Evolutionary conservation across 2,329 filamentous ascomycete species (phyloP), one percentile per base, ranked within the genome.

Genomic region (Penicillium expansum): DNA sequence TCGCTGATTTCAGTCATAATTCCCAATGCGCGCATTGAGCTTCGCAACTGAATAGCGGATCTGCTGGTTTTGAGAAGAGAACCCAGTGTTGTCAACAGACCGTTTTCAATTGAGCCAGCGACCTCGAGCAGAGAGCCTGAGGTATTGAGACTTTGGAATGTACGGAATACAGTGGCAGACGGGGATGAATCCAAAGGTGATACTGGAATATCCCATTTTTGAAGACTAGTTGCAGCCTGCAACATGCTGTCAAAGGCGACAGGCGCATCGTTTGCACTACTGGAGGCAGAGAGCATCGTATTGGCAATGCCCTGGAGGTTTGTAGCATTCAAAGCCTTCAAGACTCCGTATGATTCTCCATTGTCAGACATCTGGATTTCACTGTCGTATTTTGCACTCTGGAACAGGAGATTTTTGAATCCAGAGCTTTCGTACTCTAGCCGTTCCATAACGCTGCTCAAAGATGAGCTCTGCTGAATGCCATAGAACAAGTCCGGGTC

Each of bases 401-500:
- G 87, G 66, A 97, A 96, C 24, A 94, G 87, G 18, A 99, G 82
- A 62, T 90, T 93, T 69, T 95, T 96, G 49, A 87, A 80, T 0
- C 92, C 92, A 64, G 96, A 88, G 48, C 87, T 87, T 75, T 99
- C 94, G 69, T 97, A 93, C 63, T 96, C 91, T 5, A 97, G 82
- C 10, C 90, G 87, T 49, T 88, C 84, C 57, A 97, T 79, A 1
- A 97, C 88, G 11, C 88, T 91, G 16, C 83, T 80, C 16, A 99
- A 76, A 56, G 86, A 92, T 7, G 91, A 84, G 39, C 85, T 84
- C 72, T 95, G 89, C 41, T 90, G 85, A 8, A 97, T 82, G 4
- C 94, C 95, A 69, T 99, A 99, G 72, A 96, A 99, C 0, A 92
- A 88, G 72, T 99, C 94, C 1, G 92, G 93, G 67, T 99, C 95